Percentiles rank a stretch among this genome's conserved stretches.
These are phyloP conservation scores for Toxoplasma gondii DNA, from an alignment of 169 alveolate genomes.

Conservation along the genomic window DNA sequence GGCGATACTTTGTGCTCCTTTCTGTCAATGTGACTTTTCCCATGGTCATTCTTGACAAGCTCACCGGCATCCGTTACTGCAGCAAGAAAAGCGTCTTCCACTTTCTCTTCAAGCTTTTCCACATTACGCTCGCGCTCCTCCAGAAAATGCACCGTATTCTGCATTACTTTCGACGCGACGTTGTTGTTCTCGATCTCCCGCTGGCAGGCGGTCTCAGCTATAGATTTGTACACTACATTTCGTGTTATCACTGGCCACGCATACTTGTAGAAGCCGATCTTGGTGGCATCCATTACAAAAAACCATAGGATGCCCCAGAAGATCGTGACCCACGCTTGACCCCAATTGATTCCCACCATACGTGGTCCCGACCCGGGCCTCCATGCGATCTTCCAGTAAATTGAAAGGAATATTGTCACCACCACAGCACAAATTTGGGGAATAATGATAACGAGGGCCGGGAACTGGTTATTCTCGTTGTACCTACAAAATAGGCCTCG, in stretches of 20 bases:
- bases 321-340: conserved; percentile 66
- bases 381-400: conserved; percentile 67
- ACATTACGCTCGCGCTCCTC: background rate
- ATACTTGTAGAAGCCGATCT: conserved; percentile 32
- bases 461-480: conserved; percentile 46
- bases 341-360: conserved; percentile 67
- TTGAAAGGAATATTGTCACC: conserved; percentile 48
- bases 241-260: conserved; percentile 33
- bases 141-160: background rate
- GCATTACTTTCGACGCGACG: background rate
- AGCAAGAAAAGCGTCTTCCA: background rate
- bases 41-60: background rate
- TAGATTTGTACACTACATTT: background rate
- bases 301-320: conserved; percentile 63
- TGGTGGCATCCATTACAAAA: conserved; percentile 53
- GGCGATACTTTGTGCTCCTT: background rate
- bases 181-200: background rate
- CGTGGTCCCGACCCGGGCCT: conserved; percentile 54
- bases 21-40: background rate
- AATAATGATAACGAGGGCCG: conserved; percentile 47
- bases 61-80: background rate
- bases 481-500: conserved; percentile 14
- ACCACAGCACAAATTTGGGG: conserved; percentile 54
- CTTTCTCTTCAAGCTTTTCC: background rate
- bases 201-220: background rate